phyloP scores from a whole-genome alignment of 2,329 filamentous ascomycete species.

The Piedraia hortae region DNA sequence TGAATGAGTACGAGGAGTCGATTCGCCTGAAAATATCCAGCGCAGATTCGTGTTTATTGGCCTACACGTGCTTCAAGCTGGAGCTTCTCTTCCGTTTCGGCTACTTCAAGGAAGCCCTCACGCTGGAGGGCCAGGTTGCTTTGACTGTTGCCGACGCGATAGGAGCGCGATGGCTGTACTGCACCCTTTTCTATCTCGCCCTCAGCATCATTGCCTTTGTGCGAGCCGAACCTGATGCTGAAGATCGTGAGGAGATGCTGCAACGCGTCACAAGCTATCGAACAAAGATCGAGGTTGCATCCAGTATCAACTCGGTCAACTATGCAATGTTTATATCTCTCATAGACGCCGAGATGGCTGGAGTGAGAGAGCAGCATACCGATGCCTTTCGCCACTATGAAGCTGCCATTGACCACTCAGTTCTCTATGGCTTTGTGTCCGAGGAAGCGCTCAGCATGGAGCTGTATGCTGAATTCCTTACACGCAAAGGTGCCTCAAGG shows the following conservation, averaged over 20 bases:
- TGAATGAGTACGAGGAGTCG: slow-evolving; percentile 25
- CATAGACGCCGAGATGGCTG: slow-evolving; percentile 39
- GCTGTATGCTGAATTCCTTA: slow-evolving; percentile 43
- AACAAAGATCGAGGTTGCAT: slow-evolving; percentile 35
- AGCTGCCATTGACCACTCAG: slow-evolving; percentile 40
- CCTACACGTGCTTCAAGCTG: slow-evolving; percentile 33
- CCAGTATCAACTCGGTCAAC: slow-evolving; percentile 37
- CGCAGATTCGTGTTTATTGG: slow-evolving; percentile 33
- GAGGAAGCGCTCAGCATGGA: slow-evolving; percentile 51
- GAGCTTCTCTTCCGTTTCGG: slow-evolving; percentile 18
- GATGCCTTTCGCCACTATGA: slow-evolving; percentile 38
- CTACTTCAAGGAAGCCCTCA: slow-evolving; percentile 16
- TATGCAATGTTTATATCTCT: slow-evolving; percentile 42
- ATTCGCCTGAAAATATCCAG: slow-evolving; percentile 24
- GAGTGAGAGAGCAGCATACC: slow-evolving; percentile 19
- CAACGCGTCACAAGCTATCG: slow-evolving; percentile 27
- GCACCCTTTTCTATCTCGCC: slow-evolving; percentile 17
- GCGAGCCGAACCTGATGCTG: slow-evolving; percentile 12
- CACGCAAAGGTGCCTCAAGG: slow-evolving; percentile 34
- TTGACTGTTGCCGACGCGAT: slow-evolving; percentile 17
- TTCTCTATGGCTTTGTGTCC: slow-evolving; percentile 36
- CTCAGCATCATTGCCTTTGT: slow-evolving; percentile 16
- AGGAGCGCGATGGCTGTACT: slow-evolving; percentile 18
- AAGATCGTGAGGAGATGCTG: slow-evolving; percentile 22
- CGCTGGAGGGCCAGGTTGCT: slow-evolving; percentile 16